Conservation (phyloP, 257 asterid genomes). For the Penstemon eatonii region DNA sequence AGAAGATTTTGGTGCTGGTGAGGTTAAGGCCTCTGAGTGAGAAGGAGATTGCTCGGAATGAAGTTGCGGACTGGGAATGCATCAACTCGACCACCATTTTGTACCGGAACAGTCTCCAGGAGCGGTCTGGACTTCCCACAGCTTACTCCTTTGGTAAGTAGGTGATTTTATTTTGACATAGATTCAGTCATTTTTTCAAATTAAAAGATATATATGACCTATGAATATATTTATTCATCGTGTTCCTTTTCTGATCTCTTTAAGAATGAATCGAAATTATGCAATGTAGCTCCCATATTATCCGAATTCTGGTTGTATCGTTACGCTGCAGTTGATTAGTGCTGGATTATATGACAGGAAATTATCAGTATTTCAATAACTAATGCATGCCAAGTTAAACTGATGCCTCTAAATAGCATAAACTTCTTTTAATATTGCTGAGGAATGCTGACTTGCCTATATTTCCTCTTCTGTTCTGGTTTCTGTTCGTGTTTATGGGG, state of each 20-base stretch:
- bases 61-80: constrained; percentile 99
- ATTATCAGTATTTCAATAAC: neutral
- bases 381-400: neutral
- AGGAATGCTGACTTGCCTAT: neutral
- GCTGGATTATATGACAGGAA: neutral
- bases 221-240: neutral
- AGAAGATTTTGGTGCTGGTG: constrained; percentile 90
- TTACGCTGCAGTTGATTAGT: neutral
- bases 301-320: neutral
- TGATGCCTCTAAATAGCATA: neutral
- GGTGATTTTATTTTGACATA: constrained; percentile 14
- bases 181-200: constrained; percentile 14
- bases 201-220: constrained; percentile 13
- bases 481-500: neutral
- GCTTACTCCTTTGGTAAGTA: constrained; percentile 86
- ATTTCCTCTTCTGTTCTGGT: neutral
- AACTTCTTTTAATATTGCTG: neutral
- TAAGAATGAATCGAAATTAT: too few species aligned
- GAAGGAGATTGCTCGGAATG: constrained; percentile 75
- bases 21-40: constrained; percentile 96
- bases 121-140: constrained; percentile 91
- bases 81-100: constrained; percentile 84
- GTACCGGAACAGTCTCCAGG: constrained; percentile 97
- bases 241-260: too few species aligned
- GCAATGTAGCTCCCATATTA: too few species aligned